Base-by-base conservation (phyloP, 257 asterid species). In the Solanum gandarillasii region DNA sequence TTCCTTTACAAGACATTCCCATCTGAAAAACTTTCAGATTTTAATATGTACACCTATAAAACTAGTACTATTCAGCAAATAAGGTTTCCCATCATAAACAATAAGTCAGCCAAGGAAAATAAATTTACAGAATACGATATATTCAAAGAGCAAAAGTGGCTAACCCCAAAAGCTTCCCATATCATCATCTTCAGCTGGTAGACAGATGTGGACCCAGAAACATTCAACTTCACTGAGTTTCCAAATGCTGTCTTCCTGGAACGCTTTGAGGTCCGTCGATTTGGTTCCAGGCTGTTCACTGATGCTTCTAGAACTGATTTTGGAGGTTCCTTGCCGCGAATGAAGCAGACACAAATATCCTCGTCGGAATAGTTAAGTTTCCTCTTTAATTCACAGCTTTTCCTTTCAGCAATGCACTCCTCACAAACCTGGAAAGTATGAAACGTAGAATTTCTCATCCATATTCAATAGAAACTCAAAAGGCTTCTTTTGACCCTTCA, bases 141-240 rank as follows among this genome's bases (percentile, higher is more conserved):
- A 32, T 74, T 34, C 81, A 85, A n/a, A n/a, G 52, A 52, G 43
- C 75, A 27, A n/a, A 41, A 12, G 34, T 16, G 34, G 86, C 12
- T 94, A 87, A 97, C 99, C 95, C 98, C 99, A 90, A 97, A 97
- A 48, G 99, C 92, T 93, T 97, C 98, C 99, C 99, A 97, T 89
- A 97, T 95, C 99, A 97, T 95, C 99, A 97, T 93, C 93, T 95
- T 97, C 91, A 97, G 94, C 91, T 97, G 98, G 94, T 94, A 95
- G 89, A 97, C 65, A 70, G 99, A 93, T 87, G 99, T 97, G 79
- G 94, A 90, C 68, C 95, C 96, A 81, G 99, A 97, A 72, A 96
- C 99, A 86, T 92, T 94, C 90, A 96, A 85, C 87, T 94, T 97
- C 85, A 92, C 94, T 16, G 96, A 95, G 93, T 96, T 97, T 27